Evolutionary conservation across 805 yeast species (phyloP).

Genomic region (Candida ficus): DNA sequence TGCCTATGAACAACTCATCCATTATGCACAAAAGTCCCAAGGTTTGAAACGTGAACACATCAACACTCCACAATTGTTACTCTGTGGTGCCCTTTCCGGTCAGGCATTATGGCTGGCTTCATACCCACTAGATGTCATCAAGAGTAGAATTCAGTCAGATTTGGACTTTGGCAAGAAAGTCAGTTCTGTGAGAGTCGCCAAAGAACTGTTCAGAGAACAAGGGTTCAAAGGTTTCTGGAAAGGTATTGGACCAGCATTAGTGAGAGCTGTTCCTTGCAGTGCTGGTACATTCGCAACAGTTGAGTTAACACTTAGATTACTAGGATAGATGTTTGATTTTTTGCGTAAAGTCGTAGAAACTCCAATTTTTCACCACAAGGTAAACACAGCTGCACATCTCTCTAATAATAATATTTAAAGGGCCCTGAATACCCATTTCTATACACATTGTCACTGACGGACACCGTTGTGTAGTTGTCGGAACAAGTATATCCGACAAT

Average conservation of each 20-base stretch:
- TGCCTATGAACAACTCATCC: conserved; percentile 83
- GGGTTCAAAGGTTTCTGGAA: conserved; percentile 56
- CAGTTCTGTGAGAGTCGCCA: conserved; percentile 37
- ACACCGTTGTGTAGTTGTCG: no score
- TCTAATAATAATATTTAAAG: no score
- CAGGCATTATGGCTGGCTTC: conserved; percentile 78
- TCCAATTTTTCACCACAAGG: no score
- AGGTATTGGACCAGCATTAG: conserved; percentile 54
- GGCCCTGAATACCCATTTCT: no score
- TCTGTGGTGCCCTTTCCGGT: conserved; percentile 89
- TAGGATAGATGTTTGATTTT: conserved; percentile 18
- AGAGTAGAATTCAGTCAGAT: conserved; percentile 79
- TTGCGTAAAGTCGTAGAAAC: no score
- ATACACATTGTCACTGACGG: no score
- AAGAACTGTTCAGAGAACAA: conserved; percentile 24
- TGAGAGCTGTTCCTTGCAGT: conserved; percentile 60
- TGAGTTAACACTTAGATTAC: conserved; percentile 52
- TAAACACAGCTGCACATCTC: no score
- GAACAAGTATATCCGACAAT: no score
- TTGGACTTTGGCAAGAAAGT: conserved; percentile 36
- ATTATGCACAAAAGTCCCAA: conserved; percentile 33
- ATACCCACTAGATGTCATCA: conserved; percentile 88
- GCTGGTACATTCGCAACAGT: conserved; percentile 79
- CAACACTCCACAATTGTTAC: conserved; percentile 81
- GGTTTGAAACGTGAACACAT: conserved; percentile 55